A percentile compares a stretch with the other conserved stretches of the same genome.
Conservation (phyloP, 2,329 filamentous ascomycete genomes). For the Aspergillus sp. region DNA sequence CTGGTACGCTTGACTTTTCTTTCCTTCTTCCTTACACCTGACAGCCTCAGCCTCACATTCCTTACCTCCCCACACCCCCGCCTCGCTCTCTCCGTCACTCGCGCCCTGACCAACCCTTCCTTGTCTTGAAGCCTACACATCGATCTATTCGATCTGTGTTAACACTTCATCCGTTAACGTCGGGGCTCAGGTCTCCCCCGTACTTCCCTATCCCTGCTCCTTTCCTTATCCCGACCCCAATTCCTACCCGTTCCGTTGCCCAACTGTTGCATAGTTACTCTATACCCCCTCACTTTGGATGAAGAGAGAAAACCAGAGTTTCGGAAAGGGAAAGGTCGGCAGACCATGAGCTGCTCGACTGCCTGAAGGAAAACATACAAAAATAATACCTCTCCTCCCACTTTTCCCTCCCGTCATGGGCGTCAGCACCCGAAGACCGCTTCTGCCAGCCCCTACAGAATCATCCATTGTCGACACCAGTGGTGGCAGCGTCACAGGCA, state of each 20-base stretch:
- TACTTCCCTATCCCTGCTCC: constrained; percentile 11
- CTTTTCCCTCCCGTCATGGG: constrained; percentile 42
- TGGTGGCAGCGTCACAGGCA: constrained; percentile 42
- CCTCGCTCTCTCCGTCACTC: constrained; percentile 14
- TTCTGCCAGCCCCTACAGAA: constrained; percentile 52
- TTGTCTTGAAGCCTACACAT: constrained; percentile 13
- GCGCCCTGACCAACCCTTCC: constrained; percentile 8
- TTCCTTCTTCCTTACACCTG: constrained; percentile 11
- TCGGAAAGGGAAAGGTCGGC: constrained; percentile 7
- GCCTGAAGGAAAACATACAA: constrained; percentile 16
- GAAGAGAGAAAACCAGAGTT: constrained; percentile 5
- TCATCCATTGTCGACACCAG: constrained; percentile 50
- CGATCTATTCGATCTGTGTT: constrained; percentile 22
- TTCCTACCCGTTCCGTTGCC: constrained; percentile 8
- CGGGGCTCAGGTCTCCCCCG: constrained; percentile 15
- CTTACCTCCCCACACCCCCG: constrained; percentile 14
- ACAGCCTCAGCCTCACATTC: constrained; percentile 12
- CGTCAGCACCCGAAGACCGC: constrained; percentile 49
- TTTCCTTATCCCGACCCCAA: constrained; percentile 1
- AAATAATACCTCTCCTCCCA: constrained; percentile 10
- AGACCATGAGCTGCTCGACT: constrained; percentile 39
- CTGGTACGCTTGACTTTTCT: constrained; percentile 22
- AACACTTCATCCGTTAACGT: constrained; percentile 19
- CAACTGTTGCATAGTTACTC: neutral
- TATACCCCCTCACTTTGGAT: constrained; percentile 4